Conservation (phyloP, 495 filamentous ascomycete genomes). For the Podospora appendiculata region DNA sequence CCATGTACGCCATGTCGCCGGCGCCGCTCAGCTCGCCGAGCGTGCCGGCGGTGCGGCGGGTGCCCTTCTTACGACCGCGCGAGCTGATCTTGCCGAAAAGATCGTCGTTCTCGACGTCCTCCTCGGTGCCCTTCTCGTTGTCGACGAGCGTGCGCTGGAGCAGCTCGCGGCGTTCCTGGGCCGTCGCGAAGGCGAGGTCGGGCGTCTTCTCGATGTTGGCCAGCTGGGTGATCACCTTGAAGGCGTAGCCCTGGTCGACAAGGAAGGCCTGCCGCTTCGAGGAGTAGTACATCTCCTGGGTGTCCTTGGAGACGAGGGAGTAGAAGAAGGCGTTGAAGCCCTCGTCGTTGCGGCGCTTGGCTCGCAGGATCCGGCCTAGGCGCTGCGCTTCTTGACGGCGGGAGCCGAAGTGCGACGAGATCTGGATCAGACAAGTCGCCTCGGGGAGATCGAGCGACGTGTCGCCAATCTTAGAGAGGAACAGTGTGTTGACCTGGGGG, state of each 20-base stretch:
- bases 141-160: slow-evolving; percentile 89
- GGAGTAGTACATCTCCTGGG: slow-evolving; percentile 96
- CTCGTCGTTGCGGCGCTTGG: slow-evolving; percentile 94
- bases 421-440: slow-evolving; percentile 95
- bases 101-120: slow-evolving; percentile 74
- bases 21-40: slow-evolving; percentile 81
- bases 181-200: slow-evolving; percentile 70
- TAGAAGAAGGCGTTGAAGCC: slow-evolving; percentile 99
- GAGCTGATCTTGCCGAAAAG: slow-evolving; percentile 54
- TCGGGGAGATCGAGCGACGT: slow-evolving; percentile 95
- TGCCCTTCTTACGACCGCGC: slow-evolving; percentile 43
- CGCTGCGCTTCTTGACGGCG: slow-evolving; percentile 96
- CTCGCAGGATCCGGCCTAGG: slow-evolving; percentile 87
- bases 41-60: slow-evolving; percentile 73
- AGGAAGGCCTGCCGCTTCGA: slow-evolving; percentile 96
- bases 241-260: slow-evolving; percentile 97
- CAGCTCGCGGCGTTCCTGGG: slow-evolving; percentile 78
- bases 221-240: slow-evolving; percentile 97
- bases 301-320: slow-evolving; percentile 93
- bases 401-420: slow-evolving; percentile 96
- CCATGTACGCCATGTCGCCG: slow-evolving; percentile 94
- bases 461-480: slow-evolving; percentile 96
- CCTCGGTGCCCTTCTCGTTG: slow-evolving; percentile 71
- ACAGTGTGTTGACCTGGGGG: slow-evolving; percentile 86
- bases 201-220: slow-evolving; percentile 81